Base-by-base conservation (phyloP, 345 rosid species). In the Citrus hindsii region DNA sequence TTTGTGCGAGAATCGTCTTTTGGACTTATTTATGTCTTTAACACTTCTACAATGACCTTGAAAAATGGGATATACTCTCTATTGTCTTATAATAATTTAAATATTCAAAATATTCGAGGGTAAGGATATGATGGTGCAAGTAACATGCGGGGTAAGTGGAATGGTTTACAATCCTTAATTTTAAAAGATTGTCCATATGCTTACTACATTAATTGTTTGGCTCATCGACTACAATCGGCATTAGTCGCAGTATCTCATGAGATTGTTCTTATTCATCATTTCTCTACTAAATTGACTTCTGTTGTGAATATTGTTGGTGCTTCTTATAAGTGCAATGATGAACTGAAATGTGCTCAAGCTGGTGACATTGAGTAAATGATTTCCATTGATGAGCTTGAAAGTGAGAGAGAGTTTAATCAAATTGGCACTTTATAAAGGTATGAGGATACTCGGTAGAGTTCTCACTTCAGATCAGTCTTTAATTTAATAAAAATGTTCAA, bases 51-150 rank as follows among this genome's bases (percentile, higher is more conserved):
- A 30, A 3, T 30, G 32, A 30, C 32, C 32, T 30, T 30, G 3
- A 30, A 30, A 30, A 3, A 30, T 30, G 32, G 4, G 32, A 30
- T 30, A 30, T 71, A 2, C 10, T 8, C 0, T 56, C 4, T 72
- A 9, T 37, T 81, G 7, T 70, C 73, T 68, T 58, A 21, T 3
- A 8, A 77, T 27, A 9, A 48, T 32, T 56, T 77, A 51, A n/a
- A 42, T 35, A 37, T 76, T 25, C 21, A 71, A 13, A 81, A 76
- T 70, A 37, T 76, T 4, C 37, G 0, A 5, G 37, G 63, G 28
- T 18, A 77, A 27, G 24, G 77, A 14, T 81, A 81, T 40, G 70
- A 72, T 65, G 69, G 46, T 53, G 75, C 66, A 6, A 66, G 75
- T 46, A 76, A 56, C 16, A 76, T 80, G 65, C 12, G 33, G 14